These are phyloP conservation scores for Pezicula neosporulosa DNA, from an alignment of 2,329 filamentous ascomycete genomes.

Conservation along the genomic window DNA sequence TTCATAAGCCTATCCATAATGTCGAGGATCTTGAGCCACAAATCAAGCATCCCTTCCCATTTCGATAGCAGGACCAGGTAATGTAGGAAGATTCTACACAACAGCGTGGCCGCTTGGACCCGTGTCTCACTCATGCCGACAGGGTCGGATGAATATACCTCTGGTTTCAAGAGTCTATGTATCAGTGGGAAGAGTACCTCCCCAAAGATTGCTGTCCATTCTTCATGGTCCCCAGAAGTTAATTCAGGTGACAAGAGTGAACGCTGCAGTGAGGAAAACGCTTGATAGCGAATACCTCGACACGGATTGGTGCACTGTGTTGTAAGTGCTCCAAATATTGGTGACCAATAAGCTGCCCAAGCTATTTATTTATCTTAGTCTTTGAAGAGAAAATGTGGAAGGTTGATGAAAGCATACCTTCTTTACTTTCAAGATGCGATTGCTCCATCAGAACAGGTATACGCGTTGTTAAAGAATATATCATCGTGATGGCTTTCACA, in stretches of 20 bases:
- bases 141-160: slow-evolving; percentile 88
- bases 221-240: slow-evolving; percentile 76
- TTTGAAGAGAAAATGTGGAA: not conserved
- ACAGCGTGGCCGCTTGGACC: slow-evolving; percentile 82
- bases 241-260: slow-evolving; percentile 82
- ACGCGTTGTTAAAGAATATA: slow-evolving; percentile 77
- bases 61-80: slow-evolving; percentile 82
- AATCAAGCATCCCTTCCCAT: slow-evolving; percentile 83
- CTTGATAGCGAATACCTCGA: slow-evolving; percentile 85
- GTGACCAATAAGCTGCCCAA: slow-evolving; percentile 97
- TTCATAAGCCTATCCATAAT: slow-evolving; percentile 97
- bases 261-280: slow-evolving; percentile 81
- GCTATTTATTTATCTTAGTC: slow-evolving; percentile 47
- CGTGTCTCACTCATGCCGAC: slow-evolving; percentile 94
- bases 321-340: slow-evolving; percentile 85
- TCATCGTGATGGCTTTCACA: slow-evolving; percentile 74
- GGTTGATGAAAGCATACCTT: slow-evolving; percentile 51
- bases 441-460: slow-evolving; percentile 87
- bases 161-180: slow-evolving; percentile 81
- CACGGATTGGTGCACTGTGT: slow-evolving; percentile 93
- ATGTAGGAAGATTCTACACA: slow-evolving; percentile 94
- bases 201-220: slow-evolving; percentile 93
- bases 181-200: slow-evolving; percentile 94
- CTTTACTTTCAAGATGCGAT: slow-evolving; percentile 83
- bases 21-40: slow-evolving; percentile 90